Conservation (phyloP, 306 rosid genomes). For the Medicago truncatula region MtrunA17r5.0-ANR NC_053046.1:32681001-32681500, state of each 20-base stretch:
- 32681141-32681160: conserved; percentile 42
- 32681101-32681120: conserved; percentile 32
- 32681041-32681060: no score
- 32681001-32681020: no score
- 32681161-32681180: conserved; percentile 39
- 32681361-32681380: conserved; percentile 36
- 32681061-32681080: no score
- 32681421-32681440: conserved; percentile 38
- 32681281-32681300: conserved; percentile 18
- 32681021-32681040: no score
- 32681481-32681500: conserved; percentile 20
- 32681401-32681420: conserved; percentile 39
- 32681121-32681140: conserved; percentile 28
- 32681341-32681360: conserved; percentile 35
- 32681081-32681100: conserved; percentile 26
- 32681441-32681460: conserved; percentile 28
- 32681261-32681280: conserved; percentile 24
- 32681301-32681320: conserved; percentile 36
- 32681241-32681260: conserved; percentile 17
- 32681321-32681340: conserved; percentile 37
- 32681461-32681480: conserved; percentile 25
- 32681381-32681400: conserved; percentile 39
- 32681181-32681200: conserved; percentile 35
- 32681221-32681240: conserved; percentile 30
- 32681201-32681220: conserved; percentile 34